phyloP scores from a whole-genome alignment of 1,284 basidiomycete species.

The Exobasidium rhododendri region DNA sequence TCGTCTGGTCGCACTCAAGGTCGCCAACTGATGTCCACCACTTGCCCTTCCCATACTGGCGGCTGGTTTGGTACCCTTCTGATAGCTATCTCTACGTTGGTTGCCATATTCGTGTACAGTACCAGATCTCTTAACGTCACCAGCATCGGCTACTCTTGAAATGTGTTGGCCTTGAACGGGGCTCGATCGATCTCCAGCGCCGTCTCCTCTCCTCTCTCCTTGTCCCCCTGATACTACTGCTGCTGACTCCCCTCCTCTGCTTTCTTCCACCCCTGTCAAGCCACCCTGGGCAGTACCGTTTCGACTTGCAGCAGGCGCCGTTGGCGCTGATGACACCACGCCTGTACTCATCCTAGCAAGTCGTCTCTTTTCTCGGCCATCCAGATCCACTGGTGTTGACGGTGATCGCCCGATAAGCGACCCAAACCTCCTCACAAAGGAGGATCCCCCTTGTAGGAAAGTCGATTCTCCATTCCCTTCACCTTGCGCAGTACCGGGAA shows the following conservation, averaged over 20 bases:
- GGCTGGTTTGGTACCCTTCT: background rate
- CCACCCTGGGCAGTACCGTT: constrained; percentile 14
- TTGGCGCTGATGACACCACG: constrained; percentile 22
- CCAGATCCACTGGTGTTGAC: constrained; percentile 33
- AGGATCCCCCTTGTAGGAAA: no score
- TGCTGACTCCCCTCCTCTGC: background rate
- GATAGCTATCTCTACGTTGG: background rate
- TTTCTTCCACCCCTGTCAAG: constrained; percentile 14
- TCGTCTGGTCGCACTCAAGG: background rate
- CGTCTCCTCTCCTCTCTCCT: no score
- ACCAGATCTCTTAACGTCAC: constrained; percentile 6
- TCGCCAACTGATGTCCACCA: background rate
- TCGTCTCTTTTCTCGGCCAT: constrained; percentile 36
- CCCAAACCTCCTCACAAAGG: constrained; percentile 42
- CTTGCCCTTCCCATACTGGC: constrained; percentile 11
- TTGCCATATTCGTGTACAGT: constrained; percentile 5
- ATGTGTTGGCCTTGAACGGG: background rate
- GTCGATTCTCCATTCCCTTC: background rate
- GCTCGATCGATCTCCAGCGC: background rate
- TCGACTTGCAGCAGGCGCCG: background rate
- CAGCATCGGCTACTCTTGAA: no score
- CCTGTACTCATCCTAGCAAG: constrained; percentile 42
- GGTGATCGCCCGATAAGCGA: constrained; percentile 43
- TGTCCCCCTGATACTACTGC: background rate
- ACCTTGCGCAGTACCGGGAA: constrained; percentile 1